Conservation (phyloP, 495 filamentous ascomycete genomes). For the Penicillium goetzii region DNA sequence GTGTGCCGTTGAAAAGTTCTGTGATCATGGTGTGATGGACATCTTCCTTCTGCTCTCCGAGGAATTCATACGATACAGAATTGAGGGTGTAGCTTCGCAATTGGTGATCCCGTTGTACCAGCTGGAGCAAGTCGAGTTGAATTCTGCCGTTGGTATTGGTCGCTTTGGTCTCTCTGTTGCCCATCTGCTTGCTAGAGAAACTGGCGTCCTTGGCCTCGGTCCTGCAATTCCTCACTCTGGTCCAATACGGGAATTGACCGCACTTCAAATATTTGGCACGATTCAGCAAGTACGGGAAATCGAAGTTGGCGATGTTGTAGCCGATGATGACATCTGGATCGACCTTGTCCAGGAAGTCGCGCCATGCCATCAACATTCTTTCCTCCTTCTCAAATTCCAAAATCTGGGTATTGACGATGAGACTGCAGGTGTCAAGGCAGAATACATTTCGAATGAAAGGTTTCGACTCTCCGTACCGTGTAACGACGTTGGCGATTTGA, state of each 20-base stretch:
- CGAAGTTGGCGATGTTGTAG: conserved; percentile 99
- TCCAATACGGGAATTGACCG: conserved; percentile 78
- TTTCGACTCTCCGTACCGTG: conserved; percentile 91
- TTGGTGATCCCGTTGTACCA: conserved; percentile 93
- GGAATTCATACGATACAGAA: conserved; percentile 93
- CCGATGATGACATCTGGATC: conserved; percentile 98
- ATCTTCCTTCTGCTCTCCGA: conserved; percentile 98
- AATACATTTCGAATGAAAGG: conserved; percentile 97
- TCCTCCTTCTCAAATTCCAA: conserved; percentile 78
- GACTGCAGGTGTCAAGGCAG: conserved; percentile 83
- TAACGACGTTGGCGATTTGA: conserved; percentile 98
- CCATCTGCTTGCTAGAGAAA: conserved; percentile 98
- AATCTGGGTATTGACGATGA: conserved; percentile 94
- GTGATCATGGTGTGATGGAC: conserved; percentile 99
- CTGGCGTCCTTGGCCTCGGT: conserved; percentile 76
- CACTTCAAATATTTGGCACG: conserved; percentile 84
- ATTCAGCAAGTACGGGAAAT: conserved; percentile 95
- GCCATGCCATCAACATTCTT: conserved; percentile 87
- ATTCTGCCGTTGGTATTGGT: conserved; percentile 94
- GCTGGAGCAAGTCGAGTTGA: conserved; percentile 89
- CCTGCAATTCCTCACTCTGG: conserved; percentile 65
- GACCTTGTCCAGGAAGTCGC: conserved; percentile 84
- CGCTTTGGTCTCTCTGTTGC: conserved; percentile 87
- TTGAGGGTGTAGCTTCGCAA: conserved; percentile 97
- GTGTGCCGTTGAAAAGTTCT: conserved; percentile 91